Base-by-base conservation (phyloP, 2,329 filamentous ascomycete genomes). In the Cladosporium sp. region DNA sequence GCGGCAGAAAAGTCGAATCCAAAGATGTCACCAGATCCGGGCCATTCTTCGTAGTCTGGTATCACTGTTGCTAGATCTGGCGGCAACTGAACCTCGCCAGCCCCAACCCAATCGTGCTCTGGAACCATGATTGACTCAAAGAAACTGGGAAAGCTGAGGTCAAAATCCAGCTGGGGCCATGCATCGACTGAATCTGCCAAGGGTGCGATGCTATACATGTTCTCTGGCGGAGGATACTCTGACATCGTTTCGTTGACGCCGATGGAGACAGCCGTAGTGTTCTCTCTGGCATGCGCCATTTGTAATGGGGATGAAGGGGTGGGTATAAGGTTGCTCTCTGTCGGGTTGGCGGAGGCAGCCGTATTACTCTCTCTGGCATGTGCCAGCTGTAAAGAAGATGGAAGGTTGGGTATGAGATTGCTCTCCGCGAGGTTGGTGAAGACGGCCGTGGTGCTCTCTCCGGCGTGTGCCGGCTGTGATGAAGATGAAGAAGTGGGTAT, bases 101-200 rank as follows among this genome's bases (percentile, higher is more conserved):
- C 62, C 7, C 62, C 62, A 26, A 39, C 54, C 62, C 62, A 64
- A 26, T 48, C 34, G 23, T 56, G 30, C 28, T 68, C 65, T 7
- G 69, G 66, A 8, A 68, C 69, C 67, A 70, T 70, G 58, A 70
- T 70, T 34, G 69, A 68, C 36, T 70, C 69, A 51, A 69, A 70
- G 57, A 70, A 70, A 5, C 67, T 64, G 5, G 69, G 69, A 64
- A 68, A 30, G 30, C 58, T 49, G 36, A 39, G 23, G 58, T 63
- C 30, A 48, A 64, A 58, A 28, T 56, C 59, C 16, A 63, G 14
- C 21, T 53, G 49, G 3, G 49, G 23, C 59, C 59, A 63, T 8
- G 43, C 32, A 16, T 63, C 32, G 7, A 43, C n/a, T 23, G 23
- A 5, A 16, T 39, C 26, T 61, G 26, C 28, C 11, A 67, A 30